Evolutionary conservation across 768 basidiomycete species (phyloP).

Genomic region (Suillus tomentosus): DNA sequence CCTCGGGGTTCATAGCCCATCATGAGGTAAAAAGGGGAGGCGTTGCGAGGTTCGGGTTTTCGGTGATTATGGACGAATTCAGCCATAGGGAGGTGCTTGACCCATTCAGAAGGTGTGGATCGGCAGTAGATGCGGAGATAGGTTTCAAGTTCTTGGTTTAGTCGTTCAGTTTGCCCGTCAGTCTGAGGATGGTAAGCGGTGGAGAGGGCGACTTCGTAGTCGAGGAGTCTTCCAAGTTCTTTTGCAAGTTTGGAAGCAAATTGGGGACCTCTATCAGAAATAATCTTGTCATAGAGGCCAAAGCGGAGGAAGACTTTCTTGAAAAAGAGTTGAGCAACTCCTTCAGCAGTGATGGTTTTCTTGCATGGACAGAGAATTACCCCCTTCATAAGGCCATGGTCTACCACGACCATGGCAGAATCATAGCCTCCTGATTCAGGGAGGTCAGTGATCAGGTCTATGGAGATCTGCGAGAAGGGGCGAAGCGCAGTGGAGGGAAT

Average conservation of each 20-base stretch:
- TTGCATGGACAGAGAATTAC: slow-evolving; percentile 28
- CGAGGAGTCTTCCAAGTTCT: slow-evolving; percentile 18
- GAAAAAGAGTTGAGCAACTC: slow-evolving; percentile 16
- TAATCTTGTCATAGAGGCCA: slow-evolving; percentile 4
- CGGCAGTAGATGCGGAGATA: too few species aligned
- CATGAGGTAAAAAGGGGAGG: too few species aligned
- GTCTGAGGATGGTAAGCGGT: slow-evolving; percentile 43
- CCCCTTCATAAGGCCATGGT: slow-evolving; percentile 30
- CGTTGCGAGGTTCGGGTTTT: too few species aligned
- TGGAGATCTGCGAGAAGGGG: too few species aligned
- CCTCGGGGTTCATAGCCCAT: too few species aligned
- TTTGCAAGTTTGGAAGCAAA: slow-evolving; percentile 26
- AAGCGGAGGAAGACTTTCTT: slow-evolving; percentile 1
- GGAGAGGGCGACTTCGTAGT: slow-evolving; percentile 30
- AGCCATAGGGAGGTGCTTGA: too few species aligned
- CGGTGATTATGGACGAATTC: too few species aligned
- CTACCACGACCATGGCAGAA: slow-evolving; percentile 22
- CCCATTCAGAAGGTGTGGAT: too few species aligned
- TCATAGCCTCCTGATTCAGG: slow-evolving; percentile 11
- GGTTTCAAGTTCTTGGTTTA: too few species aligned
- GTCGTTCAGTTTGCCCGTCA: too few species aligned
- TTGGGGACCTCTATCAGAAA: slow-evolving; percentile 16
- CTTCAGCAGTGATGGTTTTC: slow-evolving; percentile 17
- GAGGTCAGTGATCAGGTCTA: too few species aligned
- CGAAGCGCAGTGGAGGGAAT: too few species aligned